Conservation (phyloP, 148 eudicot genomes). For the Fallopia convolvulus region DNA sequence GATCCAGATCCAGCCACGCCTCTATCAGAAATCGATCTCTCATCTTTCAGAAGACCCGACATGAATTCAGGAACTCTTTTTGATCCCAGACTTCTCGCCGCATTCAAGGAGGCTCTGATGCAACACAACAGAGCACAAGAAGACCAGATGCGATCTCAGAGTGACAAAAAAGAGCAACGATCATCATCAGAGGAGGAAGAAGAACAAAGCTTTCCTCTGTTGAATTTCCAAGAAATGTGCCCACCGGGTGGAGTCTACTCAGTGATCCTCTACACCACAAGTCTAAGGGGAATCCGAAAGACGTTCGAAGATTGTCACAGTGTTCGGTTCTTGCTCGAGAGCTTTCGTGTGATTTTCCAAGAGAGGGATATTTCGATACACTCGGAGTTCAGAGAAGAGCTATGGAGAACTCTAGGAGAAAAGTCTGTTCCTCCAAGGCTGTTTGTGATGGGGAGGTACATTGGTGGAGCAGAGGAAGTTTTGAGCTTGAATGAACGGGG, state of each 20-base stretch:
- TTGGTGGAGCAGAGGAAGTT: constrained; percentile 79
- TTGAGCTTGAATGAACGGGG: constrained; percentile 64
- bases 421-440: constrained; percentile 60
- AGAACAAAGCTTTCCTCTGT: constrained; percentile 11
- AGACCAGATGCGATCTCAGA: constrained; percentile 29
- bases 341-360: constrained; percentile 42
- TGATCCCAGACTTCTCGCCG: constrained; percentile 63
- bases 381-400: constrained; percentile 58
- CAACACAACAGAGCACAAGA: constrained; percentile 34
- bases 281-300: constrained; percentile 50
- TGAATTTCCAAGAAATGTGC: constrained; percentile 50
- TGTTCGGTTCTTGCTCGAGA: constrained; percentile 52
- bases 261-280: constrained; percentile 61
- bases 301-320: constrained; percentile 69
- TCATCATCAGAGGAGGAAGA: not conserved
- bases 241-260: constrained; percentile 57
- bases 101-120: constrained; percentile 52
- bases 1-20: constrained; percentile 9
- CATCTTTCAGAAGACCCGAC: constrained; percentile 50
- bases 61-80: constrained; percentile 56
- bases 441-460: constrained; percentile 65
- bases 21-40: constrained; percentile 29
- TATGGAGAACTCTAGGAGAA: constrained; percentile 55
- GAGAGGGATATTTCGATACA: constrained; percentile 83
- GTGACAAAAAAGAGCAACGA: not conserved